Evolutionary conservation across 805 yeast species (phyloP), one percentile per base, ranked within the genome.

Genomic region (Myxozyma udenii): DNA sequence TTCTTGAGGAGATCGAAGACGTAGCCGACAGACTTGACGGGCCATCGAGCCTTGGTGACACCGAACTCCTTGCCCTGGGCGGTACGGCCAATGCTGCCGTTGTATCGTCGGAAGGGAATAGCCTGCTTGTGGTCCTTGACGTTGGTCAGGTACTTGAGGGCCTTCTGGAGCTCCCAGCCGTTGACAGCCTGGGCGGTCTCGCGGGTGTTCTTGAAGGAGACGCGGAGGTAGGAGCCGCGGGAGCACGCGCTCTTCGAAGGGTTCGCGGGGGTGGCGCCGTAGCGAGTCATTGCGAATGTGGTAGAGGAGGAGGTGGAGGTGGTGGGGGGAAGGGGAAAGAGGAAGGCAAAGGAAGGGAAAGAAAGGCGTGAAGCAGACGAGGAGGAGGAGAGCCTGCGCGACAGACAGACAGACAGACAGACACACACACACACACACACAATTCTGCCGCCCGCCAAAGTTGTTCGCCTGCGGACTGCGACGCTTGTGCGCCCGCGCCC

Each of bases 11-110:
- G 84, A 75, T 88, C 96, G 75, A 85, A 84, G 72, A 93, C 78
- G 78, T 86, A 89, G 79, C 88, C 87, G 76, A 93, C 97, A 63
- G 96, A 87, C 85, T 93, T 93, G 64, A 83, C 95, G 73, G 98
- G 98, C 98, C 98, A 93, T 88, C 98, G 90, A 69, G 98, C 98
- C 80, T 86, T 90, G 84, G 96, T 88, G 74, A 90, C 96, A 79
- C 98, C 98, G 72, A 91, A 93, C 82, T 93, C 98, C 81, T 93
- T 91, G 80, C 96, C 98, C 81, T 93, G 98, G 68, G 95, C 96
- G 70, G 98, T 89, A 81, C 98, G 87, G 77, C 98, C 98, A 71
- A 87, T 90, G 69, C 96, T 87, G 66, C 85, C 81, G 82, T 86
- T 85, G 81, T 81, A 91, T 83, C 96, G 83, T 84, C 98, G 87